These are phyloP conservation scores for Claviceps monticola DNA, from an alignment of 2,329 filamentous ascomycete species.

Conservation along the genomic window DNA sequence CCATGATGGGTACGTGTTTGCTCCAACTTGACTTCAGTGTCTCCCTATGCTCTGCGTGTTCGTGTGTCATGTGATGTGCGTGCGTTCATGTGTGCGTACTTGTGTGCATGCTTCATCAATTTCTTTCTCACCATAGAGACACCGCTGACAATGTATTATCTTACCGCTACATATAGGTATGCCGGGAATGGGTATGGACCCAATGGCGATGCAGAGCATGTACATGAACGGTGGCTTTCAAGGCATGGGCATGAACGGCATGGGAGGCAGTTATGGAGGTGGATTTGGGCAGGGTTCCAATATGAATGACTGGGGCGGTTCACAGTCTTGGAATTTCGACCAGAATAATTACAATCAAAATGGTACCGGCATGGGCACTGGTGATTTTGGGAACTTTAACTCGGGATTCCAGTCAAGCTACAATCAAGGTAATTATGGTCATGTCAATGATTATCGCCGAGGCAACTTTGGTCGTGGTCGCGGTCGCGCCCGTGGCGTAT, in stretches of 20 bases:
- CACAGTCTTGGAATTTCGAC: conserved; percentile 71
- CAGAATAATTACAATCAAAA: conserved; percentile 86
- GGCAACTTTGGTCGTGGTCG: conserved; percentile 53
- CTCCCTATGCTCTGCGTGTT: no score
- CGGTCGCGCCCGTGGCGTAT: conserved; percentile 51
- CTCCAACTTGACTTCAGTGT: background rate
- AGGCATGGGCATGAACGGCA: conserved; percentile 65
- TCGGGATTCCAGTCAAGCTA: conserved; percentile 63
- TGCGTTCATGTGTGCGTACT: background rate
- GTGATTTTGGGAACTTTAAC: conserved; percentile 71
- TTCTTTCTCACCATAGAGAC: background rate
- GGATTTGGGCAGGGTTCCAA: conserved; percentile 48
- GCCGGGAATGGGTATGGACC: conserved; percentile 76
- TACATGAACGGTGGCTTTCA: conserved; percentile 69
- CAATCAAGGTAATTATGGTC: conserved; percentile 74
- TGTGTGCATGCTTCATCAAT: background rate
- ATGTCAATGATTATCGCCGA: conserved; percentile 66
- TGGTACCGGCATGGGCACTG: conserved; percentile 66
- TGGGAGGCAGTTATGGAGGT: conserved; percentile 57
- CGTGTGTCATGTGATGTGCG: no score
- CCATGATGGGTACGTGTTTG: conserved; percentile 71
- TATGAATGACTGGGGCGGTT: conserved; percentile 70
- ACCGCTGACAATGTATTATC: conserved; percentile 11
- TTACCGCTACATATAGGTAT: conserved; percentile 41
- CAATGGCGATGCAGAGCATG: conserved; percentile 60